phyloP scores from a whole-genome alignment of 129 eudicot species.

The Flaveria bidentis region DNA sequence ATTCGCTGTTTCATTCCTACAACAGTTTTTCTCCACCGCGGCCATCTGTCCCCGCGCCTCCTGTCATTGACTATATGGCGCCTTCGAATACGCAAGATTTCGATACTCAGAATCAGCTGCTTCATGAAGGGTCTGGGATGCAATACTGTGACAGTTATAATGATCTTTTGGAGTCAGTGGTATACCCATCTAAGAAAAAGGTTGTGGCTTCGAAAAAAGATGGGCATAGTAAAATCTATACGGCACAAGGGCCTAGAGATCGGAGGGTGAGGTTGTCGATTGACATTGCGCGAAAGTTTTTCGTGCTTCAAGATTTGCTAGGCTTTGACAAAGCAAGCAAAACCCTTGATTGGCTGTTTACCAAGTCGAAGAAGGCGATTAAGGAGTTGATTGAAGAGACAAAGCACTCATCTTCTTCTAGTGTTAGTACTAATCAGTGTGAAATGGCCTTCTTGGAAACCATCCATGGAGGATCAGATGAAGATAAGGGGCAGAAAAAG shows the following conservation, averaged over 20 bases:
- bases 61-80: neutral
- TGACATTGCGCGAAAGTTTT: constrained; percentile 63
- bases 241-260: constrained; percentile 70
- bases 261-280: constrained; percentile 77
- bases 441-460: constrained; percentile 19
- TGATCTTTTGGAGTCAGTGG: constrained; percentile 22
- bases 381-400: constrained; percentile 44
- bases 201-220: constrained; percentile 37
- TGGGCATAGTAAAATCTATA: constrained; percentile 56
- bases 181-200: constrained; percentile 26
- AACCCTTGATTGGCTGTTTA: constrained; percentile 81
- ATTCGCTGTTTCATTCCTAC: neutral
- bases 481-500: constrained; percentile 19
- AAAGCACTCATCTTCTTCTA: constrained; percentile 7
- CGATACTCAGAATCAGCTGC: constrained; percentile 1
- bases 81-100: neutral
- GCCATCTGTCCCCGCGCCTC: neutral
- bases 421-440: constrained; percentile 12
- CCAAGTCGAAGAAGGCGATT: constrained; percentile 57
- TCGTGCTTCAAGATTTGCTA: constrained; percentile 62
- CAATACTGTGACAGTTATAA: constrained; percentile 14
- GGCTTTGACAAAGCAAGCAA: constrained; percentile 78
- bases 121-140: neutral
- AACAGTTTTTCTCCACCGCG: neutral
- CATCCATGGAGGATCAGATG: constrained; percentile 15